Evolutionary conservation across 495 filamentous ascomycete genomes (phyloP).

Genomic region (Filosporella fistucella): DNA sequence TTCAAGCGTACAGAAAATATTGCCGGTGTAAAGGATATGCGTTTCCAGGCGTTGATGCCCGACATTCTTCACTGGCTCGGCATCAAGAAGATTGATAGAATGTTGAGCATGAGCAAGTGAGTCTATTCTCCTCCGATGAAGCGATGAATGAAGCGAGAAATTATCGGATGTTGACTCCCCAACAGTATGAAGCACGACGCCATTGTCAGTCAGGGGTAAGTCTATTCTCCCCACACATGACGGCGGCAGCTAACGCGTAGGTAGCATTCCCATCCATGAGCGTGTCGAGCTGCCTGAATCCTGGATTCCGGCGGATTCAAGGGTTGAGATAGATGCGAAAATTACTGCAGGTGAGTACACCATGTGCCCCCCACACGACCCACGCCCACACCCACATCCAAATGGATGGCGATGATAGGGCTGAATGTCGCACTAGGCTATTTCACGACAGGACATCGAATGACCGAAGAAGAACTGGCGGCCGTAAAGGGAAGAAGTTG

Average conservation of each 20-base stretch:
- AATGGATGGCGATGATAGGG: conserved; percentile 20
- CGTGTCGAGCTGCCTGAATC: conserved; percentile 90
- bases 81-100: conserved; percentile 96
- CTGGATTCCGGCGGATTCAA: conserved; percentile 90
- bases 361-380: conserved; percentile 1
- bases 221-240: conserved; percentile 4
- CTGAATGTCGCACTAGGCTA: conserved; percentile 41
- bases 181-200: conserved; percentile 96
- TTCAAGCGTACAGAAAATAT: conserved; percentile 97
- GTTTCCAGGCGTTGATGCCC: conserved; percentile 99
- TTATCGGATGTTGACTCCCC: conserved; percentile 16
- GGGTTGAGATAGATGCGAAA: conserved; percentile 98
- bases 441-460: conserved; percentile 86
- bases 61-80: conserved; percentile 98
- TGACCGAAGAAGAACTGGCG: conserved; percentile 80
- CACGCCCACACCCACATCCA: conserved; percentile 4
- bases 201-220: conserved; percentile 85
- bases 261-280: conserved; percentile 82
- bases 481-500: conserved; percentile 87
- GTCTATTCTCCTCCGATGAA: conserved; percentile 32
- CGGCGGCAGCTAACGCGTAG: not conserved
- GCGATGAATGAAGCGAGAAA: too few species aligned
- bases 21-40: conserved; percentile 96
- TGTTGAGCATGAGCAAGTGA: conserved; percentile 97
- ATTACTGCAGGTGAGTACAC: conserved; percentile 86